These are phyloP conservation scores for Gnomoniopsis smithogilvyi DNA, from an alignment of 2,329 filamentous ascomycete genomes.

Conservation along the genomic window DNA sequence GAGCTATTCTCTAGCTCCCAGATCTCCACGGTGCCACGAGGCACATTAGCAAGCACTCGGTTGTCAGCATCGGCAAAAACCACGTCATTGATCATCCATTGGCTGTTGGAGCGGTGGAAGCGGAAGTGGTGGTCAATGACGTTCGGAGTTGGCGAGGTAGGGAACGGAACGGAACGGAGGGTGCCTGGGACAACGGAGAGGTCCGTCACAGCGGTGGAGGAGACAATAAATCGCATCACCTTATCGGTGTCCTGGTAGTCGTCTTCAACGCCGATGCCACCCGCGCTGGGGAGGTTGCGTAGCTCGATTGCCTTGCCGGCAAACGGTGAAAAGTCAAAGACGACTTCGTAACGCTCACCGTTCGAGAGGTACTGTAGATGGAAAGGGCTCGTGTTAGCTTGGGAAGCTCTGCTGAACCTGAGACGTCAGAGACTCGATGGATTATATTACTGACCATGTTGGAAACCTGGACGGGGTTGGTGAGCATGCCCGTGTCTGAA, in stretches of 20 bases:
- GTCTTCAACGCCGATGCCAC: slow-evolving; percentile 38
- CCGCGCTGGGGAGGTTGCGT: slow-evolving; percentile 28
- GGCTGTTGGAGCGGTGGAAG: slow-evolving; percentile 40
- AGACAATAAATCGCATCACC: slow-evolving; percentile 50
- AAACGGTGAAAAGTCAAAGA: slow-evolving; percentile 51
- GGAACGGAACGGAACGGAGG: slow-evolving; percentile 37
- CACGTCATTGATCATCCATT: slow-evolving; percentile 51
- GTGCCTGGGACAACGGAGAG: slow-evolving; percentile 30
- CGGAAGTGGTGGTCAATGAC: slow-evolving; percentile 41
- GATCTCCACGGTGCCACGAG: slow-evolving; percentile 43
- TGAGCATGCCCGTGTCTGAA: slow-evolving; percentile 51
- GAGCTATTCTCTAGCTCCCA: slow-evolving; percentile 49
- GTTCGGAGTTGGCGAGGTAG: slow-evolving; percentile 26
- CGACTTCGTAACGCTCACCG: slow-evolving; percentile 56
- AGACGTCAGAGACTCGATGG: not conserved
- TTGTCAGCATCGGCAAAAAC: slow-evolving; percentile 42
- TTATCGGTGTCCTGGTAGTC: slow-evolving; percentile 51
- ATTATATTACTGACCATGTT: slow-evolving; percentile 25
- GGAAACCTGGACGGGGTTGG: slow-evolving; percentile 37
- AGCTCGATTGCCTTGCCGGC: slow-evolving; percentile 45
- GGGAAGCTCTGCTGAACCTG: no score
- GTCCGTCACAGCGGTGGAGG: slow-evolving; percentile 26
- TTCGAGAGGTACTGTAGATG: slow-evolving; percentile 43
- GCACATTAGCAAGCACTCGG: slow-evolving; percentile 45
- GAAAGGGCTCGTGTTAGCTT: no score